These are phyloP conservation scores for Globisporangium apiculatum DNA, from an alignment of 352 stramenopile species.

Conservation along the genomic window DNA sequence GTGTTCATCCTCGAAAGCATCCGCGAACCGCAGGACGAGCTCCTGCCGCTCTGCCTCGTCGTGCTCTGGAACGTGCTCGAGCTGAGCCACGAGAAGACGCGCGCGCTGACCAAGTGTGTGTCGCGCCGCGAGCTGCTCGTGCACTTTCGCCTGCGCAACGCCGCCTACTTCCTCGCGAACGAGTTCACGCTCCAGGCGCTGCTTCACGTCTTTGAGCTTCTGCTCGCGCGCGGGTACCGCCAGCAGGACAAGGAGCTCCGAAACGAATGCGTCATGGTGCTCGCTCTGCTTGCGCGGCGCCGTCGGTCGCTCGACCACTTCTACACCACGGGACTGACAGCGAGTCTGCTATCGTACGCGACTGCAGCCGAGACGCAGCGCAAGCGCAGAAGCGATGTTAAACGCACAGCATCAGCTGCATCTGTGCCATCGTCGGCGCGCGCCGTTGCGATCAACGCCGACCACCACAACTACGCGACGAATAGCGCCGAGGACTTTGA, in stretches of 20 bases:
- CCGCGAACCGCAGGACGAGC: constrained; percentile 49
- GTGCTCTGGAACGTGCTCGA: constrained; percentile 77
- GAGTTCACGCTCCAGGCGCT: constrained; percentile 52
- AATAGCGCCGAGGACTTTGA: constrained; percentile 70
- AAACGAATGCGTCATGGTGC: constrained; percentile 69
- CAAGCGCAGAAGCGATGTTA: constrained; percentile 5
- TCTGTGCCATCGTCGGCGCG: constrained; percentile 6
- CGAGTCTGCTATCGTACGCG: constrained; percentile 58
- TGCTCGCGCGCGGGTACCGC: constrained; percentile 52
- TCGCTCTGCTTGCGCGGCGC: constrained; percentile 49
- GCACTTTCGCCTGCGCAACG: constrained; percentile 55
- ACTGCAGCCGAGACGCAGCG: constrained; percentile 18
- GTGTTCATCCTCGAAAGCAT: constrained; percentile 57
- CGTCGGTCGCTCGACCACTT: constrained; percentile 44
- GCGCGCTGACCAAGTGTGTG: constrained; percentile 23
- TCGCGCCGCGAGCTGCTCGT: constrained; percentile 55
- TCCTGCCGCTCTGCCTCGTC: constrained; percentile 58
- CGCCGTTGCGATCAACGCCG: constrained; percentile 37
- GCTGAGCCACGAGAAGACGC: constrained; percentile 49
- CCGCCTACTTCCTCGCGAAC: constrained; percentile 50
- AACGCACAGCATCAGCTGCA: no score
- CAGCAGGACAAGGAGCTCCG: constrained; percentile 74
- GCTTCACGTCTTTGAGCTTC: constrained; percentile 45
- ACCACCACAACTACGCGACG: constrained; percentile 54
- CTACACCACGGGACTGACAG: constrained; percentile 45